These are phyloP conservation scores for Cyberlindnera suaveolens DNA, from an alignment of 805 yeast species.

Conservation along the genomic window DNA sequence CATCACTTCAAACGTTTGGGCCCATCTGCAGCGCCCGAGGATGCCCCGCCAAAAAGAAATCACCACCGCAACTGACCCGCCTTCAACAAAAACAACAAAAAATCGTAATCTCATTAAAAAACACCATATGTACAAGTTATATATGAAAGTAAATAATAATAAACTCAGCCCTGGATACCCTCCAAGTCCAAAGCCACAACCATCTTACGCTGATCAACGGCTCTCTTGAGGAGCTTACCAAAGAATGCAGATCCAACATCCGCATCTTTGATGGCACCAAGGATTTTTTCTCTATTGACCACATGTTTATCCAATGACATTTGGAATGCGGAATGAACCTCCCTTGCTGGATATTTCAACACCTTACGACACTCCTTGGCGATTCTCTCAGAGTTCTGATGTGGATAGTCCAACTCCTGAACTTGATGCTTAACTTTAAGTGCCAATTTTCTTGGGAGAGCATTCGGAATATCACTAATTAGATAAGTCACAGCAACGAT, in stretches of 20 bases:
- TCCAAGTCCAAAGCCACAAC: conserved; percentile 41
- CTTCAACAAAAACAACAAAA: no score
- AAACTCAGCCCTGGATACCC: conserved; percentile 5
- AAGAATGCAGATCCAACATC: conserved; percentile 53
- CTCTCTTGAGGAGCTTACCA: conserved; percentile 39
- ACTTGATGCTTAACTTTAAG: conserved; percentile 60
- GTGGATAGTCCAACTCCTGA: conserved; percentile 67
- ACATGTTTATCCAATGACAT: conserved; percentile 55
- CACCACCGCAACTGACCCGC: background rate
- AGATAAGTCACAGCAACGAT: conserved; percentile 56
- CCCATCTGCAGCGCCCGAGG: no score
- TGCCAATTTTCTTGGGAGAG: conserved; percentile 80
- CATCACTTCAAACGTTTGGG: no score
- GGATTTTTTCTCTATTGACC: conserved; percentile 49
- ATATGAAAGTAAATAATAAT: no score
- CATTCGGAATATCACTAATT: conserved; percentile 78
- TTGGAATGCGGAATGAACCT: conserved; percentile 67
- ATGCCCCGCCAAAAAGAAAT: no score
- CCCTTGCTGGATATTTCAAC: conserved; percentile 73
- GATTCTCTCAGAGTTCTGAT: conserved; percentile 68
- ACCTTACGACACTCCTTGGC: conserved; percentile 80
- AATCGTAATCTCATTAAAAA: no score
- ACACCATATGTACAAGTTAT: no score
- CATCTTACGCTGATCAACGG: conserved; percentile 34
- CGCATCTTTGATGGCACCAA: conserved; percentile 46